Base-by-base conservation (phyloP, 768 basidiomycete genomes). In the Chlorophyllum brunneum region DNA sequence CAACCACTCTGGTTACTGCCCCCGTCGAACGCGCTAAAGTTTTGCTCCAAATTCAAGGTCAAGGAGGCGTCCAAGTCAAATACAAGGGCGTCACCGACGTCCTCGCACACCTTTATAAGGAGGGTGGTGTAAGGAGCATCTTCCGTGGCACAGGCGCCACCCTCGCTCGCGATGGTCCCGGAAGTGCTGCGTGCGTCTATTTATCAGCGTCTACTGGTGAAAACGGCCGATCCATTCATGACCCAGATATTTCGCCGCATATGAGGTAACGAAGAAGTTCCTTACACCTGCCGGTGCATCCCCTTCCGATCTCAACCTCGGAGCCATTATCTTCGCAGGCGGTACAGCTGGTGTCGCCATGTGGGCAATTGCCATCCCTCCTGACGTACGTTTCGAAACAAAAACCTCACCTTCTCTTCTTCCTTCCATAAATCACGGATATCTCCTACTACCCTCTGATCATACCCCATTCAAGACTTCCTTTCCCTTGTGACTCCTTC, bases 1-100 rank as follows among this genome's bases (percentile, higher is more conserved):
- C 97, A 27, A 82, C 92, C 6, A 95, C 95, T 0, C 72, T 95
- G 26, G 77, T 98, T 27, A 92, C 93, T n/a, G 95, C 90, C 7
- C 97, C 97, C 0, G 92, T 97, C 1, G 97, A 99, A 66, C 80
- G 97, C 45, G 93, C 97, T 48, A 99, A 99, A 67, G 97, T 99
- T 13, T 70, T 99, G 24, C 72, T 99, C 22, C 95, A 99, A 75
- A 89, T 95, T 5, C 88, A 95, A 79, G 93, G 94, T 5, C 92
- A 95, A 67, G 91, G 85, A 37, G 78, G 81, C 4, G 70, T 79
- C 4, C 77, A 82, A 52, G 76, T 75, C 22, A 79, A 83, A 60
- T 98, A 98, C 70, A 91, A 80, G 55, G 97, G 97, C 48, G 94
- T 98, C 13, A 65, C 90, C 27, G 95, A 98, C 67, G 97, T 97